Conservation (phyloP, 495 filamentous ascomycete species). For the Trichoderma reesei region DNA sequence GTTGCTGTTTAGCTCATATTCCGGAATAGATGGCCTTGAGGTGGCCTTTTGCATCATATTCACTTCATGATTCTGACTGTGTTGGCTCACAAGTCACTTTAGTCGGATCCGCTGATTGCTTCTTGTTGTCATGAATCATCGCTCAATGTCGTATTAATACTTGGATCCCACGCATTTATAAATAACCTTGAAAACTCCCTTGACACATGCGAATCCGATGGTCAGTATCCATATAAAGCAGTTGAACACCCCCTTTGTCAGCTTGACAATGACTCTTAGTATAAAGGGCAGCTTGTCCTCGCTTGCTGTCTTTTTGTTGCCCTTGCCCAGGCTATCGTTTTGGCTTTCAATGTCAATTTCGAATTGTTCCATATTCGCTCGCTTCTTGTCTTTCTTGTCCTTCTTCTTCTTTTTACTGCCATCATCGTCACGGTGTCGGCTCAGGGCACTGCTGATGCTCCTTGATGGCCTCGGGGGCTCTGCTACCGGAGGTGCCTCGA, state of each 20-base stretch:
- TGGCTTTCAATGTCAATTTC: constrained; percentile 49
- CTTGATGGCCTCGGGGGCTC: constrained; percentile 9
- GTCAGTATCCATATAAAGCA: constrained; percentile 37
- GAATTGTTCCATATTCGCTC: constrained; percentile 38
- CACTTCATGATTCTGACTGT: too few relatives aligned
- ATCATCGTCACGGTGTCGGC: constrained; percentile 18
- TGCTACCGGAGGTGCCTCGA: constrained; percentile 39
- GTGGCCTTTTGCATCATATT: too few relatives aligned
- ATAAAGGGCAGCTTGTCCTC: constrained; percentile 32
- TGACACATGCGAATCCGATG: constrained; percentile 33
- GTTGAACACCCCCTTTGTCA: constrained; percentile 35
- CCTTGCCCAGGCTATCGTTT: constrained; percentile 31
- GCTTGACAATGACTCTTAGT: constrained; percentile 27
- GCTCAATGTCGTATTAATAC: constrained; percentile 7
- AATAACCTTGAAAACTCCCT: constrained; percentile 24
- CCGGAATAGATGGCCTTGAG: not conserved
- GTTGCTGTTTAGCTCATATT: too few relatives aligned
- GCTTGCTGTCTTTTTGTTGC: constrained; percentile 21
- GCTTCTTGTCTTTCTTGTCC: constrained; percentile 24
- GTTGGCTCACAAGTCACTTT: not conserved
- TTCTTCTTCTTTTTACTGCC: constrained; percentile 13
- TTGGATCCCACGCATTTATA: constrained; percentile 10
- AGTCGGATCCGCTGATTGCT: constrained; percentile 18
- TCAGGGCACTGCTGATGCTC: constrained; percentile 17
- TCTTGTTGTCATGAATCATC: constrained; percentile 18